phyloP scores from a whole-genome alignment of 495 filamentous ascomycete species.

The Amniculicola lignicola region DNA sequence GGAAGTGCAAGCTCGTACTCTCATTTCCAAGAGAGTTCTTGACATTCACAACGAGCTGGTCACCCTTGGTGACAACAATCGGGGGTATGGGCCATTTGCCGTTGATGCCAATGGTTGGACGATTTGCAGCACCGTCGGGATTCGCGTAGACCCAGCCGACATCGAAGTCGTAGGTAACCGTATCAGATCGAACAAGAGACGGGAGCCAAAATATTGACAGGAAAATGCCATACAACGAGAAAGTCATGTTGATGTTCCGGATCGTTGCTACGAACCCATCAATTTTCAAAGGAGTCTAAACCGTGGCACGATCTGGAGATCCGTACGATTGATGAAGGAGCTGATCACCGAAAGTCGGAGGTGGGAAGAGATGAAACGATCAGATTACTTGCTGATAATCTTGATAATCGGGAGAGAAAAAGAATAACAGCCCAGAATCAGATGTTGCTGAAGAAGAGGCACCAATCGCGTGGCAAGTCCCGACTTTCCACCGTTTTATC shows the following conservation, averaged over 20 bases:
- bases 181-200: conserved; percentile 50
- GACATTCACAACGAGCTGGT: conserved; percentile 31
- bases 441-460: no score
- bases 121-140: conserved; percentile 66
- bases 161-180: conserved; percentile 73
- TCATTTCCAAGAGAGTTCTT: conserved; percentile 47
- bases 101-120: conserved; percentile 53
- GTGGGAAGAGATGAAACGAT: no score
- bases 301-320: no score
- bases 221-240: conserved; percentile 43
- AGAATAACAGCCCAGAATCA: no score
- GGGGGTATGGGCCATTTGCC: conserved; percentile 32
- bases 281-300: background rate
- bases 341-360: no score
- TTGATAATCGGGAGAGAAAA: no score
- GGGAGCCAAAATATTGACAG: conserved; percentile 40
- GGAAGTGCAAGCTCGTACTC: conserved; percentile 32
- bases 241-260: conserved; percentile 35
- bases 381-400: no score
- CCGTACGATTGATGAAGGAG: no score
- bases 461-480: no score
- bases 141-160: conserved; percentile 77
- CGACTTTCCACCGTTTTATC: conserved; percentile 20
- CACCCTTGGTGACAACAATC: conserved; percentile 26
- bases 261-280: background rate